Evolutionary conservation across 306 rosid genomes (phyloP), one percentile per base, ranked within the genome.

Genomic region (Quercus berberidifolia): DNA sequence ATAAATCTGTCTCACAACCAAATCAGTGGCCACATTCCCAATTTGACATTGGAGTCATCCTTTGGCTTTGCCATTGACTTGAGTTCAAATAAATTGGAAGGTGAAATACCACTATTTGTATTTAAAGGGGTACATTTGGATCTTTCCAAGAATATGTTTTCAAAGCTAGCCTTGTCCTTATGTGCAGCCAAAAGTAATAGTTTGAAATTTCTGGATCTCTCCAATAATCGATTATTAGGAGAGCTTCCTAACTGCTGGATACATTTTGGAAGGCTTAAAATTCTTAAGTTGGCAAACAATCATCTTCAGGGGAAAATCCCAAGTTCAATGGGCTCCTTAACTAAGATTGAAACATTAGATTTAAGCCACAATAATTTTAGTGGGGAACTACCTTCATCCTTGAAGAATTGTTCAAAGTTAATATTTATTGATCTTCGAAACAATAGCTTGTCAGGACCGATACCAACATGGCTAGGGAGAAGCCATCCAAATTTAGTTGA

Each of bases 401-500:
- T 79, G 6, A 71, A 20, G 6, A 83, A 79, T 0, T 83, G 75
- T 5, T 3, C 1, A 1, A 0, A 2, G 2, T 46, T 83, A 0
- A 5, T 0, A 3, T 2, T 56, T 18, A 0, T 82, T 33, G 30
- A 76, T 19, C 21, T 55, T 33, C 64, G 3, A 4, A 6, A 6
- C 5, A 83, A 79, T 23, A 31, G 71, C 4, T n/a, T 79, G 4
- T 60, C 26, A 0, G 71, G 78, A 10, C 0, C 0, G 0, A 0
- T 75, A n/a, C 86, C 83, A 0, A 13, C 3, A 2, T 83, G 80
- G 74, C 1, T 75, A 38, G 80, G 83, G n/a, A 49, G 26, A 0
- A 21, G 25, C 13, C 18, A 69, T 2, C 21, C 12, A 0, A 49
- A 57, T 30, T n/a, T 78, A 3, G 8, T 1, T 55, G 15, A 59